Evolutionary conservation across 768 basidiomycete species (phyloP).

Genomic region (Scleroderma bovista): DNA sequence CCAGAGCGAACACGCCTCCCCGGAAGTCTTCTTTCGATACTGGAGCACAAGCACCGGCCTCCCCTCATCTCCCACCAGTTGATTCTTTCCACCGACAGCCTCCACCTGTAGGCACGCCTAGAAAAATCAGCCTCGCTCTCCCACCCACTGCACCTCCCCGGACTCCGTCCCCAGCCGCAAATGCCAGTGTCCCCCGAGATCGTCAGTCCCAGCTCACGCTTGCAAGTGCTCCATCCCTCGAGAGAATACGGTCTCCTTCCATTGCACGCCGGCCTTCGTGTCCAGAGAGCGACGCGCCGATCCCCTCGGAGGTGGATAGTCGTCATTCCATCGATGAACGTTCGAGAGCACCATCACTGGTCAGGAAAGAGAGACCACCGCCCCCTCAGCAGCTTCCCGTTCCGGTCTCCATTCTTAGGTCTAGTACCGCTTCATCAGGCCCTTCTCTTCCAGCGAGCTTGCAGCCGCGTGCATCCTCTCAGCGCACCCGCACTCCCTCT

Average conservation of each 20-base stretch:
- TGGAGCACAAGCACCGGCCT: conserved; percentile 5
- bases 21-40: conserved; percentile 6
- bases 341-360: conserved; percentile 10
- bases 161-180: not conserved
- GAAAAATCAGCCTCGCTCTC: conserved; percentile 4
- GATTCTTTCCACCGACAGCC: conserved; percentile 24
- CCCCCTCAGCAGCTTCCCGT: conserved; percentile 1
- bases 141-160: conserved; percentile 1
- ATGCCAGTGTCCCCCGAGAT: conserved; percentile 3
- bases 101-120: conserved; percentile 17
- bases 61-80: conserved; percentile 7
- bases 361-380: conserved; percentile 9
- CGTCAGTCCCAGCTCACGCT: conserved; percentile 6
- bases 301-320: conserved; percentile 7
- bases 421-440: no score
- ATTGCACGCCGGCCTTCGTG: conserved; percentile 10
- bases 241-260: conserved; percentile 17
- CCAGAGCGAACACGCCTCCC: conserved; percentile 12
- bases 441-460: conserved; percentile 8
- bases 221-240: conserved; percentile 10
- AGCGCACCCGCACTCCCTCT: conserved; percentile 14
- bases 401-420: conserved; percentile 6
- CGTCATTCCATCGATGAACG: conserved; percentile 9
- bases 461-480: conserved; percentile 11
- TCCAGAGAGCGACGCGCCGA: conserved; percentile 7